Evolutionary conservation across 495 filamentous ascomycete genomes (phyloP), one percentile per base, ranked within the genome.

Genomic region (Penicillium nucicola): DNA sequence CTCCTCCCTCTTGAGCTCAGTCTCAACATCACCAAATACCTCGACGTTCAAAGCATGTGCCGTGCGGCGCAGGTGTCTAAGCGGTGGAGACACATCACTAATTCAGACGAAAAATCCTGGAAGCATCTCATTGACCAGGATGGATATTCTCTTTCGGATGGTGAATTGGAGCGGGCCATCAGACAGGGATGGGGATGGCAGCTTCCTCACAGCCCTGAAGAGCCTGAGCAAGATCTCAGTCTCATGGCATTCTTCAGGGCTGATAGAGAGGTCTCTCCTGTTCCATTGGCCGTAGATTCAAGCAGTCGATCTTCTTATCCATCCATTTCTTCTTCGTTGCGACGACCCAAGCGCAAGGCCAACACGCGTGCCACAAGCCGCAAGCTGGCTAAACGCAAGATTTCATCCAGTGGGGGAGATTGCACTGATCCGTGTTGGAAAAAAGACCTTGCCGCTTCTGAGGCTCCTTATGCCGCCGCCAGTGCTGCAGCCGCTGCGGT

Each of bases 101-200:
- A 97, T 58, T 85, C 85, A 8, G 90, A 97, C 60, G 95, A 99
- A 67, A 90, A 86, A 31, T 88, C 89, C 6, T 99, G 93, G 93
- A 97, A 96, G 69, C 88, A 92, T 48, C 76, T 96, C 1, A 85
- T 99, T 52, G 90, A 96, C 49, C 75, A 75, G 10, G 90, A 96
- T 67, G 89, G 88, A 0, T 96, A 87, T 67, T 63, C 69, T 11
- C 73, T 97, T 13, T 86, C 89, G 13, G 80, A 86, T 2, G 89
- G 89, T 11, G 93, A 99, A 62, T 72, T 99, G 14, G 83, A 92
- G 45, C 82, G 84, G 52, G 92, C 93, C 12, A 87, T 97, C 45
- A 80, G 76, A 23, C 87, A 97, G 71, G 93, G 93, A n/a, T 99
- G 93, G 93, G 93, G 92, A n/a, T 99, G 92, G 89, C 93, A 97